Evolutionary conservation across 208 protist genomes (phyloP).

Genomic region (Histomonas meleagridis): DNA sequence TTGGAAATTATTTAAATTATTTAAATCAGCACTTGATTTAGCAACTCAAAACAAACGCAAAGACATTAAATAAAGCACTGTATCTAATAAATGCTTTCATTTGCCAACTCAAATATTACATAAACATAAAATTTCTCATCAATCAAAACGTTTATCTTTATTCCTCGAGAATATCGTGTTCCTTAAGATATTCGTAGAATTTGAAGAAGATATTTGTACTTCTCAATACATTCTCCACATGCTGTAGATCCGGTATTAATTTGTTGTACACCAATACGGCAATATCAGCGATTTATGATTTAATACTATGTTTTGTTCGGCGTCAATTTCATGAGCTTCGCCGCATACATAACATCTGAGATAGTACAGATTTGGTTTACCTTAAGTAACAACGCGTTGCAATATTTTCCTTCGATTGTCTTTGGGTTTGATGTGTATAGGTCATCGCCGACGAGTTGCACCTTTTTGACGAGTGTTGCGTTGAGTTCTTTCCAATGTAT

Average conservation of each 20-base stretch:
- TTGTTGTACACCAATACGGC: too few species aligned
- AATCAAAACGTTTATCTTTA: too few species aligned
- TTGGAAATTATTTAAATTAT: too few species aligned
- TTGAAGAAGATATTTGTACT: too few species aligned
- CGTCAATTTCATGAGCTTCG: conserved; percentile 69
- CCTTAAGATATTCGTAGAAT: not conserved
- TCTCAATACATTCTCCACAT: not conserved
- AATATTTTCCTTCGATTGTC: conserved; percentile 77
- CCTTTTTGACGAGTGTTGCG: not conserved
- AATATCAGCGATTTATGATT: too few species aligned
- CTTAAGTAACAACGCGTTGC: conserved; percentile 93
- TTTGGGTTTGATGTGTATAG: conserved; percentile 91
- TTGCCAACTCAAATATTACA: too few species aligned
- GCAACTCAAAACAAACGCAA: too few species aligned
- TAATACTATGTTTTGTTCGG: too few species aligned
- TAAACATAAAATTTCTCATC: too few species aligned
- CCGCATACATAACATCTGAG: conserved; percentile 82
- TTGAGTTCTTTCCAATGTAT: conserved; percentile 39
- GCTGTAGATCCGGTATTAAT: not conserved
- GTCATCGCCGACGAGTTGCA: conserved; percentile 93
- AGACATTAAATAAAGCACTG: too few species aligned
- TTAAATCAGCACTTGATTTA: too few species aligned
- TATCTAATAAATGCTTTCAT: too few species aligned
- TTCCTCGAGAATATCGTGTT: not conserved
- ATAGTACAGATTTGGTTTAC: conserved; percentile 89